Evolutionary conservation across 2,329 filamentous ascomycete genomes (phyloP).

Genomic region (Scolecobasidium constrictum): DNA sequence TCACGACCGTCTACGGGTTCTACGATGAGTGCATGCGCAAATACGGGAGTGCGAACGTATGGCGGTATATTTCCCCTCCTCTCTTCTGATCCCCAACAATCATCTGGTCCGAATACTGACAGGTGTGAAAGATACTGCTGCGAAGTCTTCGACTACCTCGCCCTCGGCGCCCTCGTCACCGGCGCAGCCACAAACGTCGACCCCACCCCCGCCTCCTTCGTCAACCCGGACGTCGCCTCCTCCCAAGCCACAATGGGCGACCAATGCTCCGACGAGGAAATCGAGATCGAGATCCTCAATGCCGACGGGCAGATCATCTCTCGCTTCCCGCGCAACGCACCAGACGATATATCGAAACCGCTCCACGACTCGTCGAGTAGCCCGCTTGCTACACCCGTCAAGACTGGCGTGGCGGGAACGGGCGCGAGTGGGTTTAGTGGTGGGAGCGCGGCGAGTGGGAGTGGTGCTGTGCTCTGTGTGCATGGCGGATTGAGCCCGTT

Average conservation of each 20-base stretch:
- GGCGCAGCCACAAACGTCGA: conserved; percentile 60
- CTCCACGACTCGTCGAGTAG: conserved; percentile 8
- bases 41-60: conserved; percentile 93
- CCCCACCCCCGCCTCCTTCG: conserved; percentile 47
- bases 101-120: too few species aligned
- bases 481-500: conserved; percentile 88
- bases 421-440: conserved; percentile 58
- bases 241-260: conserved; percentile 14
- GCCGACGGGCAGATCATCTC: conserved; percentile 70
- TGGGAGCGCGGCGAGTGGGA: conserved; percentile 44
- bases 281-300: conserved; percentile 90
- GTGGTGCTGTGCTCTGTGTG: conserved; percentile 85
- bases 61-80: conserved; percentile 47
- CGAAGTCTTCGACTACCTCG: conserved; percentile 95
- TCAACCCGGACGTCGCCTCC: conserved; percentile 27
- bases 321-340: conserved; percentile 46
- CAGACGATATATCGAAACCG: background rate
- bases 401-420: conserved; percentile 37
- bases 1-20: conserved; percentile 95
- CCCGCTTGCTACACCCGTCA: conserved; percentile 52
- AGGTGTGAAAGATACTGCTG: conserved; percentile 75
- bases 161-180: conserved; percentile 80
- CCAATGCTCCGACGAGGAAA: conserved; percentile 53
- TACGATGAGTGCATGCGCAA: conserved; percentile 96
- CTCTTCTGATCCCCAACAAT: background rate